Evolutionary conservation across 2,329 filamentous ascomycete species (phyloP).

Genomic region (Penicillium sp.): DNA sequence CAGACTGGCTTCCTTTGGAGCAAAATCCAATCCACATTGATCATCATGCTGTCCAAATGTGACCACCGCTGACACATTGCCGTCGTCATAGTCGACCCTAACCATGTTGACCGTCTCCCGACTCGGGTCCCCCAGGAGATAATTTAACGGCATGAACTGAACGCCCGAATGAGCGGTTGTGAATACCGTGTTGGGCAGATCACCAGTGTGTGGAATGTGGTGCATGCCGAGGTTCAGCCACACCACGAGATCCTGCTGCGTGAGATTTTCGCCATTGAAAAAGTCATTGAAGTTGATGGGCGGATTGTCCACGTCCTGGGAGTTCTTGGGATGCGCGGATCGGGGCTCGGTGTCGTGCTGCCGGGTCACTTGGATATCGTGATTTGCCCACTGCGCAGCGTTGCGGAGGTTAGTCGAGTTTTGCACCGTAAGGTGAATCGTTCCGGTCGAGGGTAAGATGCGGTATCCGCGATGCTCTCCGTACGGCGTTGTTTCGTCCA

Average conservation of each 20-base stretch:
- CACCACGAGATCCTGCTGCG: slow-evolving; percentile 35
- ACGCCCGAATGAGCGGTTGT: slow-evolving; percentile 18
- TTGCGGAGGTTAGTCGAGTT: background rate
- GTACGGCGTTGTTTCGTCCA: background rate
- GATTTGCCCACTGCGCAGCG: background rate
- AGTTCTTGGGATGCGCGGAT: background rate
- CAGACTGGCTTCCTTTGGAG: background rate
- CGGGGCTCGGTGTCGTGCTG: background rate
- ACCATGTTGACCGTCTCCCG: too few species aligned
- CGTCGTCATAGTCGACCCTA: background rate
- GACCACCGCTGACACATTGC: background rate
- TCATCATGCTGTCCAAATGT: background rate
- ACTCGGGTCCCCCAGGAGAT: background rate
- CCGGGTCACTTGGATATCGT: background rate
- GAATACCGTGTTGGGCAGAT: slow-evolving; percentile 54
- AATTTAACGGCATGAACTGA: slow-evolving; percentile 9
- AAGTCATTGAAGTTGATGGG: background rate
- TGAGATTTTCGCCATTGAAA: background rate
- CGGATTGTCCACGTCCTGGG: background rate
- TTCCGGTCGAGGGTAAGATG: background rate
- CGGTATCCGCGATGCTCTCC: slow-evolving; percentile 1
- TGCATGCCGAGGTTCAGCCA: slow-evolving; percentile 59
- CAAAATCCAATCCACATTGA: background rate
- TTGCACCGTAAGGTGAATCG: background rate
- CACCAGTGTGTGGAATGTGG: slow-evolving; percentile 55